Conservation (phyloP, 345 rosid genomes). For the Combretum micranthum region DNA sequence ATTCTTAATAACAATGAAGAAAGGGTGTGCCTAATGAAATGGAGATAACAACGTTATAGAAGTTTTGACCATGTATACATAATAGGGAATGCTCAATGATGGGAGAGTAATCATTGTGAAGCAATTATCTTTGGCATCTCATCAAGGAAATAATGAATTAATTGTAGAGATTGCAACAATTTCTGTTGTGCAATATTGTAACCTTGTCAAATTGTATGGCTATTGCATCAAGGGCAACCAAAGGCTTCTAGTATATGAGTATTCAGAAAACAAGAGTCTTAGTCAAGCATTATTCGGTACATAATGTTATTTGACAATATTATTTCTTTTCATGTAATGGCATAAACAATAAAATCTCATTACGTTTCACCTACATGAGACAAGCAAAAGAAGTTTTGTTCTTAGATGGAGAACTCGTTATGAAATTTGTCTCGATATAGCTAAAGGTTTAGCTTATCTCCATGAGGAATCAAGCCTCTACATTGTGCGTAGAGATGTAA, state of each 20-base stretch:
- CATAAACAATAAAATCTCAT: no score
- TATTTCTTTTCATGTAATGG: not conserved
- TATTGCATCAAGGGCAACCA: slow-evolving; percentile 55
- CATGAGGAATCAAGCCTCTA: slow-evolving; percentile 53
- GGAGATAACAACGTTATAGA: no score
- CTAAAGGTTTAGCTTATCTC: slow-evolving; percentile 56
- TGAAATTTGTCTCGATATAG: slow-evolving; percentile 46
- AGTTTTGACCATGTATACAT: no score
- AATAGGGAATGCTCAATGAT: no score
- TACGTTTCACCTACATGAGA: not conserved
- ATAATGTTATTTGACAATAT: not conserved
- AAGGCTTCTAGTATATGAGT: no score
- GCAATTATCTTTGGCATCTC: slow-evolving; percentile 52
- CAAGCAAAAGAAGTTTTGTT: slow-evolving; percentile 32
- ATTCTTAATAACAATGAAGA: no score
- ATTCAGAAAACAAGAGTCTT: no score
- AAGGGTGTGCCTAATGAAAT: slow-evolving; percentile 49
- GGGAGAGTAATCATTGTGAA: slow-evolving; percentile 78
- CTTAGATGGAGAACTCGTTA: slow-evolving; percentile 42
- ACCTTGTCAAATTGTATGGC: slow-evolving; percentile 62
- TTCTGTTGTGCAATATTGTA: slow-evolving; percentile 51
- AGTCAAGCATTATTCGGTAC: no score
- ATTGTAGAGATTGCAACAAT: slow-evolving; percentile 68
- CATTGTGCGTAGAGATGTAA: slow-evolving; percentile 51
- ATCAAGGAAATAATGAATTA: slow-evolving; percentile 64